Evolutionary conservation across 805 yeast genomes (phyloP), one percentile per base, ranked within the genome.

Genomic region (Wickerhamiella hasegawae): DNA sequence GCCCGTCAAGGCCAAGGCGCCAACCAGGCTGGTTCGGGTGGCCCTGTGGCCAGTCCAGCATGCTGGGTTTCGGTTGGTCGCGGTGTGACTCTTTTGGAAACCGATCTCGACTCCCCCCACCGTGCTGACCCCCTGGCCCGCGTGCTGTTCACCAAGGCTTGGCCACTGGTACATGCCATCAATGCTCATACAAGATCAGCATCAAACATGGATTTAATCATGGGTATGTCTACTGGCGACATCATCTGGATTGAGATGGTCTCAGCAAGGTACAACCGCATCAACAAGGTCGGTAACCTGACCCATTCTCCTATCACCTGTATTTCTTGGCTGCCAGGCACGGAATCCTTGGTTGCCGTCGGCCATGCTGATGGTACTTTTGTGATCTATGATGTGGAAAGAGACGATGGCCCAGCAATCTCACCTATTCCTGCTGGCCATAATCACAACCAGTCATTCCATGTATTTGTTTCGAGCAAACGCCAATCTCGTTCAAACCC

Each of bases 201-300:
- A 18, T 45, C 44, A 22, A 54, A 54, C 30, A 38, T 77, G 5
- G 73, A 73, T 34, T 58, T 74, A 5, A 54, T 72, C 2, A 42
- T 75, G 15, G 90, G 87, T 1, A 66, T 73, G 41, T 68, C 75
- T 15, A 56, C 73, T 1, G 83, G 87, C n/a, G 82, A 74, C 44
- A 52, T 78, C 2, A 42, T 77, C 4, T 64, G 82, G 66, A 41
- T 74, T 24, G 78, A 76, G 42, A 66, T 76, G 8, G 53, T 59
- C 19, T 55, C 62, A 27, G 58, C 59, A 51, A 62, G 62, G 37
- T 71, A 68, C 50, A 50, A 66, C 18, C 60, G 75, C 28, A 54
- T 70, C 53, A 71, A 71, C 50, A 71, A 69, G 43, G 57, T 58
- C 38, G 72, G 70, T 5, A 59, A 50, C 40, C 51, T 53, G 39